Evolutionary conservation across 176 grass and related monocot species (phyloP).

Genomic region (Musa schizocarpa): DNA sequence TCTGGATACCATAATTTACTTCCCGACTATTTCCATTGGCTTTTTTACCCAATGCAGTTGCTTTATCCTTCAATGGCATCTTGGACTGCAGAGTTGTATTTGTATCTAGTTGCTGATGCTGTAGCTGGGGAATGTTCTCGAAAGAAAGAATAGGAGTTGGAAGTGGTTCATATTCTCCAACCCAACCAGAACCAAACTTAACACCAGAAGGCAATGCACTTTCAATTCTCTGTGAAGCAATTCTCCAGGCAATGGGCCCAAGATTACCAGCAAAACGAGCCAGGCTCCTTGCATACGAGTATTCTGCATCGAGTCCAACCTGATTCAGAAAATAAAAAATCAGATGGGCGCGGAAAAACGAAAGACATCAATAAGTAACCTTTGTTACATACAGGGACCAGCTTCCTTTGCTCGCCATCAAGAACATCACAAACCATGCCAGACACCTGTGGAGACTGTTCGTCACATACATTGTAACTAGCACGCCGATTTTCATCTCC

Average conservation of each 20-base stretch:
- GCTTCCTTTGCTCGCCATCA: conserved; percentile 48
- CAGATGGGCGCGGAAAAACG: conserved; percentile 5
- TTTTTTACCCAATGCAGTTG: conserved; percentile 22
- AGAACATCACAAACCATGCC: conserved; percentile 51
- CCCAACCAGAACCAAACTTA: conserved; percentile 68
- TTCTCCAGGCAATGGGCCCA: conserved; percentile 49
- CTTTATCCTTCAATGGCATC: conserved; percentile 22
- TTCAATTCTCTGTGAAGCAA: conserved; percentile 43
- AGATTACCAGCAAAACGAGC: conserved; percentile 42
- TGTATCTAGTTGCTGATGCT: background rate
- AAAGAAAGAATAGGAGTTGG: conserved; percentile 51
- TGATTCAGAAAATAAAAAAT: conserved; percentile 32
- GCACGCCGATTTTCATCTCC: conserved; percentile 81
- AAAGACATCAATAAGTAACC: conserved; percentile 9
- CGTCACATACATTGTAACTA: conserved; percentile 50
- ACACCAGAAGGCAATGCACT: conserved; percentile 37
- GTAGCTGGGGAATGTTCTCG: conserved; percentile 30
- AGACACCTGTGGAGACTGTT: conserved; percentile 38
- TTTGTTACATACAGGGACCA: conserved; percentile 53
- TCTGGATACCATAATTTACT: conserved; percentile 13
- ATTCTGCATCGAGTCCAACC: conserved; percentile 46
- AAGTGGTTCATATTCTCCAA: conserved; percentile 44
- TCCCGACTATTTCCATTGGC: conserved; percentile 18
- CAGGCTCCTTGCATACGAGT: conserved; percentile 59
- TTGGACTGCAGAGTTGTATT: conserved; percentile 24